Evolutionary conservation across 306 rosid species (phyloP).

Genomic region (Citrullus colocynthis): DNA sequence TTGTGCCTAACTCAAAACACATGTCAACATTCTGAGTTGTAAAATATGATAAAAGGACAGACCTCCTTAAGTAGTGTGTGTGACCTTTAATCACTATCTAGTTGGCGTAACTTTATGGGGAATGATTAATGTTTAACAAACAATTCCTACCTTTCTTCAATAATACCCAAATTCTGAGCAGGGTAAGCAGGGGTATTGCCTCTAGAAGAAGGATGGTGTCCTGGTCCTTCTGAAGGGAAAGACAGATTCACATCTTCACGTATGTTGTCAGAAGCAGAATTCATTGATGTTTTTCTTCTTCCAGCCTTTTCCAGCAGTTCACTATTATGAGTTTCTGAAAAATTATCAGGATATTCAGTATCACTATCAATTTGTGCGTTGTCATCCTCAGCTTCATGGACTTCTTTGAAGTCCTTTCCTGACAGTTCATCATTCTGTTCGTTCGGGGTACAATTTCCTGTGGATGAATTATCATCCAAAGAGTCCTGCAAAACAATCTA

Average conservation of each 20-base stretch:
- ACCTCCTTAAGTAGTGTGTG: background rate
- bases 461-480: slow-evolving; percentile 65
- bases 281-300: slow-evolving; percentile 32
- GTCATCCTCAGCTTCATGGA: slow-evolving; percentile 36
- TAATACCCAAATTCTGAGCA: slow-evolving; percentile 22
- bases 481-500: slow-evolving; percentile 93
- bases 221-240: slow-evolving; percentile 33
- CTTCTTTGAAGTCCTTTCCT: slow-evolving; percentile 42
- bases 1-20: background rate
- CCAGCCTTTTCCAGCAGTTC: slow-evolving; percentile 47
- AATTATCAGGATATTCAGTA: slow-evolving; percentile 31
- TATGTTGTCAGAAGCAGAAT: slow-evolving; percentile 23
- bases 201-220: slow-evolving; percentile 24
- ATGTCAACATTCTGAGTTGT: background rate
- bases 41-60: background rate
- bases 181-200: slow-evolving; percentile 29
- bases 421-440: slow-evolving; percentile 38
- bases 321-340: slow-evolving; percentile 26
- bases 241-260: slow-evolving; percentile 33
- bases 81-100: background rate
- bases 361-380: slow-evolving; percentile 29
- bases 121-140: background rate
- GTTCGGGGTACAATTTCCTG: slow-evolving; percentile 41
- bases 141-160: slow-evolving; percentile 55
- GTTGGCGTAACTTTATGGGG: background rate